phyloP scores from a whole-genome alignment of 2,329 filamentous ascomycete species.

The Pyrenophora tritici-repentis region DNA sequence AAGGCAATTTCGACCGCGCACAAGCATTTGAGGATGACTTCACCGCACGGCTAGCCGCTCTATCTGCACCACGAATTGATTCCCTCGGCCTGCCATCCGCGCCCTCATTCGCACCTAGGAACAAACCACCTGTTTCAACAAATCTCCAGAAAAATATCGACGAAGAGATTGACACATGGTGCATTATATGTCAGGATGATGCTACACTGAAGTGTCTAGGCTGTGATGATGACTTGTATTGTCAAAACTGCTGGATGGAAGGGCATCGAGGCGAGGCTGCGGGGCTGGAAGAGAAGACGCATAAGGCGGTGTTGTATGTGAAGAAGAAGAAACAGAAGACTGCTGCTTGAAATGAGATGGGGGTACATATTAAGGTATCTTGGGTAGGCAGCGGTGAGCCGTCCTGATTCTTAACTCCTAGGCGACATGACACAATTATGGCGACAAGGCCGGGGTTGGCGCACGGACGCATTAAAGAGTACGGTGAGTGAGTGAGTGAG shows the following conservation, averaged over 20 bases:
- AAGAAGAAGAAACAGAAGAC: conserved; percentile 27
- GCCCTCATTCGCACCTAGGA: conserved; percentile 50
- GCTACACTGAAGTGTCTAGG: conserved; percentile 73
- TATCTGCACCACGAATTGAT: conserved; percentile 45
- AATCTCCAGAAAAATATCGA: conserved; percentile 59
- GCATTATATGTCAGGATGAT: conserved; percentile 80
- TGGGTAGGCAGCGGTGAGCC: no score
- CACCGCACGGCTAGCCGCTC: conserved; percentile 52
- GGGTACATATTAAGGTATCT: neutral
- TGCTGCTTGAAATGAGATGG: conserved; percentile 8
- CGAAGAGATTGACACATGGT: conserved; percentile 77
- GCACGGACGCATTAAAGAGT: no score
- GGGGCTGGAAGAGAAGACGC: conserved; percentile 70
- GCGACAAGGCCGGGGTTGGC: neutral
- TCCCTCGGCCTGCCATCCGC: conserved; percentile 52
- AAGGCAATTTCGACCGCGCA: conserved; percentile 33
- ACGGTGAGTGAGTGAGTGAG: no score
- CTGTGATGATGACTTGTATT: conserved; percentile 75
- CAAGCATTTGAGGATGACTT: conserved; percentile 52
- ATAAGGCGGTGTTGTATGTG: conserved; percentile 67
- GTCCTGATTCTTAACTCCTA: no score
- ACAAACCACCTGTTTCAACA: conserved; percentile 42
- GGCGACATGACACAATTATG: neutral
- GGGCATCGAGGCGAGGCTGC: conserved; percentile 74
- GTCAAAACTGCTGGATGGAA: conserved; percentile 77